These are phyloP conservation scores for Chaetomium globosum DNA, from an alignment of 2,329 filamentous ascomycete genomes.

Conservation along the genomic window DNA sequence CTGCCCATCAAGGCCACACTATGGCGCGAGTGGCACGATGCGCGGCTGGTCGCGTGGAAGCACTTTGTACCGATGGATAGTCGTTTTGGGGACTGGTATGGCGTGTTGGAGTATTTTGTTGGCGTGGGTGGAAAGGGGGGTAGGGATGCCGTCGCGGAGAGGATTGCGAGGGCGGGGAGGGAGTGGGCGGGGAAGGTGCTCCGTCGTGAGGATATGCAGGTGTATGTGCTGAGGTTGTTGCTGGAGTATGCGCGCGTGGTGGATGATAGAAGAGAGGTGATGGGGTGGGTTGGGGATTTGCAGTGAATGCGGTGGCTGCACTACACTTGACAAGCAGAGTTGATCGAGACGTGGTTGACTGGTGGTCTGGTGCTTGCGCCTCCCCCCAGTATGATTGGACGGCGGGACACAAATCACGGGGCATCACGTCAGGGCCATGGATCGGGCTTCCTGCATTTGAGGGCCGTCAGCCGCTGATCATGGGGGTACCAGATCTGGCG, in stretches of 20 bases:
- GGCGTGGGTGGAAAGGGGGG: slow-evolving; percentile 50
- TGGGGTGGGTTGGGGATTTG: slow-evolving; percentile 61
- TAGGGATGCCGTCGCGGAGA: slow-evolving; percentile 62
- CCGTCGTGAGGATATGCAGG: slow-evolving; percentile 71
- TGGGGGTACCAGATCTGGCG: background rate
- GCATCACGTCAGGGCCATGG: background rate
- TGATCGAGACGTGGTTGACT: background rate
- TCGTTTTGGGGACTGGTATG: slow-evolving; percentile 70
- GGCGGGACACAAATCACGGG: background rate
- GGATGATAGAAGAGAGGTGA: slow-evolving; percentile 53
- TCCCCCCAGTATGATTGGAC: background rate
- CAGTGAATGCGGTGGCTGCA: slow-evolving; percentile 24
- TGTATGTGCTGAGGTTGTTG: slow-evolving; percentile 68
- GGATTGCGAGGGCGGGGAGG: slow-evolving; percentile 67
- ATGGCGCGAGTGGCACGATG: slow-evolving; percentile 81
- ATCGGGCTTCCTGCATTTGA: background rate
- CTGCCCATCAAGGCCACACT: slow-evolving; percentile 77
- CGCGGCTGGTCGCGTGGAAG: slow-evolving; percentile 71
- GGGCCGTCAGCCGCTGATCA: background rate
- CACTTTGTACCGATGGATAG: slow-evolving; percentile 83
- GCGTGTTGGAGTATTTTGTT: slow-evolving; percentile 73
- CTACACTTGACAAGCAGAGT: background rate
- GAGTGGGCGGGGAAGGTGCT: slow-evolving; percentile 70
- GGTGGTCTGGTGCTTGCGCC: background rate
- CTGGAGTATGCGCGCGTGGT: slow-evolving; percentile 63